Percentiles rank a stretch among this genome's conserved stretches.
Evolutionary conservation across 176 grass and related monocot genomes (phyloP).

Genomic region (Aechmea fasciata): DNA sequence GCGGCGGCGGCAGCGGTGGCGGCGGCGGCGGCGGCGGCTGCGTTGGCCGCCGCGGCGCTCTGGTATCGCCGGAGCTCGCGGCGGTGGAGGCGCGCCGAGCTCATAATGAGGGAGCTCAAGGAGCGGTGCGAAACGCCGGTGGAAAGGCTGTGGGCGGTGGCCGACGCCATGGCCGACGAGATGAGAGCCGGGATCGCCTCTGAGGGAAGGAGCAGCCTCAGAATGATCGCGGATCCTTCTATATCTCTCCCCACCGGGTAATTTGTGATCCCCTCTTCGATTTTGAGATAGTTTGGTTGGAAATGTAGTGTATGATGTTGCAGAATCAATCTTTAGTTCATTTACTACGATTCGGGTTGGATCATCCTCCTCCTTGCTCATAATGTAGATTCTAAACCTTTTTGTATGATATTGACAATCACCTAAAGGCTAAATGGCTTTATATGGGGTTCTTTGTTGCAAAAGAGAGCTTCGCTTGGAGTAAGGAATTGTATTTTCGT

Average conservation of each 20-base stretch:
- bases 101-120: background rate
- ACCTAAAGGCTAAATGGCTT: too few relatives aligned
- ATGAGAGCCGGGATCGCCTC: background rate
- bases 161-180: constrained; percentile 2
- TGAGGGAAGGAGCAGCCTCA: constrained; percentile 3
- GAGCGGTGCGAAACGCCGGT: background rate
- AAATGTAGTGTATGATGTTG: background rate
- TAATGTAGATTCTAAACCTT: background rate
- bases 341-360: background rate
- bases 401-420: too few relatives aligned
- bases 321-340: background rate
- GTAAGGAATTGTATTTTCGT: too few relatives aligned
- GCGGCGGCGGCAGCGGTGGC: background rate
- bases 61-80: background rate
- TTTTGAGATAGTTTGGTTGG: background rate
- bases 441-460: too few relatives aligned
- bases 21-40: background rate
- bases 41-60: background rate
- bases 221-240: constrained; percentile 1
- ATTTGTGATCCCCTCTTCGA: background rate
- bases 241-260: constrained; percentile 3
- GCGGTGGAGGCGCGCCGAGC: constrained; percentile 4
- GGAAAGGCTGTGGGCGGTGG: background rate
- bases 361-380: background rate
- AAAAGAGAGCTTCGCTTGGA: too few relatives aligned